Evolutionary conservation across 257 asterid species (phyloP), one percentile per base, ranked within the genome.

Genomic region (Salvia hispanica): DNA sequence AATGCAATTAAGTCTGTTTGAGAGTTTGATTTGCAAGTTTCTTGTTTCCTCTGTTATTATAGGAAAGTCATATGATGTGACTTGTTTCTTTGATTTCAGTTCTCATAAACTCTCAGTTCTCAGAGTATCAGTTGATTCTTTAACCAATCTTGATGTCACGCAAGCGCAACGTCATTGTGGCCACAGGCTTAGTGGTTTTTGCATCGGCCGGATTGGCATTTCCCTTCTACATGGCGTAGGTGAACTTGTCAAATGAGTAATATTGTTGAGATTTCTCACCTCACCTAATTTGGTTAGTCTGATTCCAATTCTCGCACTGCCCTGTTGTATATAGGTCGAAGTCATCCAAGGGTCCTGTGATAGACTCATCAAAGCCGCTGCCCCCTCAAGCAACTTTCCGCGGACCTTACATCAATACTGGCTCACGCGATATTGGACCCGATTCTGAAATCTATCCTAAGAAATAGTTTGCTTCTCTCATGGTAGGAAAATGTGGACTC

Each of bases 161-260:
- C 16, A 81, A 76, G 59, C 91, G 92, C 76, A 90, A 93, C 76
- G 73, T 64, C 64, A 48, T 93, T 66, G 95, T 94, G 56, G 99
- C 95, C 28, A 67, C 84, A 34, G 96, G 95, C 80, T 80, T 94
- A 75, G 39, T 83, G 59, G 92, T 85, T 66, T 94, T 94, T 76
- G 99, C 89, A 9, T 76, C 92, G 64, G 96, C 85, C 11, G 97
- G 97, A 54, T 76, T 94, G 72, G 84, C 99, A 42, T 93, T 90
- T 60, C 99, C 97, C 7, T 93, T 93, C 81, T 90, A 86, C 89
- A 90, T 93, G 97, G 99, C 87, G 95, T 92, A 80, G 76, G 97
- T 75, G 72, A 58, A 66, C 68, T 67, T 6, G 42, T 71, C 57
- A 43, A 44, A 21, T 6, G 15, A 47, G 10, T 73, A 45, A 57